Evolutionary conservation across 441 rosid genomes (phyloP), one percentile per base, ranked within the genome.

Genomic region (Manihot esculenta): DNA sequence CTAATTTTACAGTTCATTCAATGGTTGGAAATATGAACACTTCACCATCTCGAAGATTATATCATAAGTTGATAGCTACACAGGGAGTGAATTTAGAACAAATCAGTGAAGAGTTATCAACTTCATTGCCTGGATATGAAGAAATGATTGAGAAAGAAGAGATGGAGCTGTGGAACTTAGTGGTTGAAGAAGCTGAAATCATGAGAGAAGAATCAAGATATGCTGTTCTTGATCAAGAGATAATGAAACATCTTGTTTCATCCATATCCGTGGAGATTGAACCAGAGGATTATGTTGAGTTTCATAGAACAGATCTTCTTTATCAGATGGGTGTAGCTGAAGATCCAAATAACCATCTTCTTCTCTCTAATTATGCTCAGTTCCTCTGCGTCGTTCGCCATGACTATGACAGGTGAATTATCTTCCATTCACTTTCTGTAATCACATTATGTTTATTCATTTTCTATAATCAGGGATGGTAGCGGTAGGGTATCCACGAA

Each of bases 291-390:
- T 71, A 83, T 47, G 78, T 62, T 41, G 85, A 77, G 17, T 82
- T 87, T 76, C 49, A 72, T 15, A 89, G 79, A 75, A 88, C 89
- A 38, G 85, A 81, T 78, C 82, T 85, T 53, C 51, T 81, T 10
- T 89, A 90, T 64, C 88, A 89, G 60, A 84, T 84, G 72, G 66
- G 79, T 33, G 44, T 88, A 44, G 86, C 87, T 7, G 83, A 82
- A 76, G 94, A 91, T 65, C 96, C 97, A 2, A 69, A 79, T 55
- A 85, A 85, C 73, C 75, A 84, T 54, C 83, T 91, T 57, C 84
- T 91, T 64, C 83, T 91, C 7, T 71, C 82, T 35, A 93, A 91
- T 78, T 93, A 87, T 62, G 98, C 94, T 14, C 92, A 85, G 77
- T 93, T 89, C 63, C 90, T 88, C 58, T 82, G 71, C 85, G 82